Evolutionary conservation across 176 grass and related monocot genomes (phyloP).

Genomic region (Juncus inflexus): DNA sequence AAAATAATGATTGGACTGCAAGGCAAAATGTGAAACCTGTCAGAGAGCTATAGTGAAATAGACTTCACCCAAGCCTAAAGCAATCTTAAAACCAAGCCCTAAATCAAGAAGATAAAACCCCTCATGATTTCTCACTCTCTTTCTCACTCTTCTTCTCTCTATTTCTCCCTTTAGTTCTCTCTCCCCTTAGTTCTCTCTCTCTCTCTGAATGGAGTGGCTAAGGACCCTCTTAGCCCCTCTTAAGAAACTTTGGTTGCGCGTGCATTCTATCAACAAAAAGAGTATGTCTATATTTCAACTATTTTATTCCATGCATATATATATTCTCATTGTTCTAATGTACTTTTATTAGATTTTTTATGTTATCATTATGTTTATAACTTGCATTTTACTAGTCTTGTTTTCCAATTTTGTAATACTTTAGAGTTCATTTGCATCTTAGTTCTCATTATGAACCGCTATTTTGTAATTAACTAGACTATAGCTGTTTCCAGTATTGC

Average conservation of each 20-base stretch:
- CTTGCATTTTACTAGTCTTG: no score
- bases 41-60: slow-evolving; percentile 47
- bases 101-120: slow-evolving; percentile 27
- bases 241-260: slow-evolving; percentile 82
- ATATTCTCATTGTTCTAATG: not conserved
- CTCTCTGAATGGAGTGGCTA: slow-evolving; percentile 62
- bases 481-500: no score
- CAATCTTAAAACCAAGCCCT: slow-evolving; percentile 27
- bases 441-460: no score
- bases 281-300: slow-evolving; percentile 36
- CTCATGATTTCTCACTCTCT: slow-evolving; percentile 7
- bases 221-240: slow-evolving; percentile 65
- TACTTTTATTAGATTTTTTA: not conserved
- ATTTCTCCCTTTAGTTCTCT: slow-evolving; percentile 10
- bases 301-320: no score
- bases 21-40: slow-evolving; percentile 32
- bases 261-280: slow-evolving; percentile 73
- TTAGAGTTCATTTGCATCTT: no score
- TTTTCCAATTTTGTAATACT: no score
- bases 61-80: slow-evolving; percentile 54
- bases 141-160: slow-evolving; percentile 7
- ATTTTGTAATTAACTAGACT: no score
- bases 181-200: slow-evolving; percentile 18
- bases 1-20: slow-evolving; percentile 37
- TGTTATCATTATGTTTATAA: not conserved